Conservation (phyloP, 257 asterid genomes). For the Solanum gandarillasii region DNA sequence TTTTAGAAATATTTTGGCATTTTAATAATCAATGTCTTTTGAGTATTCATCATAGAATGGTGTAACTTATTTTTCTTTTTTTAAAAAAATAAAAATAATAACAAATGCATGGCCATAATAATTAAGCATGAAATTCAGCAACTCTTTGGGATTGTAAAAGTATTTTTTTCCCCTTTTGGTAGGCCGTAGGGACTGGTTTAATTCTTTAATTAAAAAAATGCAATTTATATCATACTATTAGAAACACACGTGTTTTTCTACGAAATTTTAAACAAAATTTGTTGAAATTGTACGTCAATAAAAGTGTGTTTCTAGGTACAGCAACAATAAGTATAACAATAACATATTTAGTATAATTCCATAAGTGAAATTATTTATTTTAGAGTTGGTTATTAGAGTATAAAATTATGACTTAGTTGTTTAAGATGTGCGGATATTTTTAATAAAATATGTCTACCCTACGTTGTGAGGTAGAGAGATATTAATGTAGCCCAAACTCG, state of each 20-base stretch:
- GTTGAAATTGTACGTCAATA: background rate
- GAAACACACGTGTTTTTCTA: background rate
- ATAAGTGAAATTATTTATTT: rapidly evolving
- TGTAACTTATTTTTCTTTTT: background rate
- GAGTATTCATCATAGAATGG: background rate
- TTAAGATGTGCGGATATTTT: too few species aligned
- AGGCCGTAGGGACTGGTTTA: background rate
- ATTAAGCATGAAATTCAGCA: background rate
- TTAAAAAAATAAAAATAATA: background rate
- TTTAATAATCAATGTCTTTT: background rate
- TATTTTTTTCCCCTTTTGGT: background rate
- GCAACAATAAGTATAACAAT: background rate
- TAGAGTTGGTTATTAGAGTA: background rate
- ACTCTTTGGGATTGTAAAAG: background rate
- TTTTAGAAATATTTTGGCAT: background rate
- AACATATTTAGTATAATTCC: background rate
- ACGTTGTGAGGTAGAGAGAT: background rate
- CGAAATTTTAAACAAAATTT: background rate
- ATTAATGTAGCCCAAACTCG: too few species aligned
- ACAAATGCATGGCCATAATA: background rate
- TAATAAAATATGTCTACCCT: background rate
- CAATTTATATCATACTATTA: background rate
- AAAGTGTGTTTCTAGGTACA: background rate
- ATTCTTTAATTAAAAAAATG: background rate
- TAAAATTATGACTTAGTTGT: background rate